Percentiles rank a stretch among this genome's conserved stretches.
Conservation (phyloP, 257 asterid species). For the Cynanchum wilfordii region DNA sequence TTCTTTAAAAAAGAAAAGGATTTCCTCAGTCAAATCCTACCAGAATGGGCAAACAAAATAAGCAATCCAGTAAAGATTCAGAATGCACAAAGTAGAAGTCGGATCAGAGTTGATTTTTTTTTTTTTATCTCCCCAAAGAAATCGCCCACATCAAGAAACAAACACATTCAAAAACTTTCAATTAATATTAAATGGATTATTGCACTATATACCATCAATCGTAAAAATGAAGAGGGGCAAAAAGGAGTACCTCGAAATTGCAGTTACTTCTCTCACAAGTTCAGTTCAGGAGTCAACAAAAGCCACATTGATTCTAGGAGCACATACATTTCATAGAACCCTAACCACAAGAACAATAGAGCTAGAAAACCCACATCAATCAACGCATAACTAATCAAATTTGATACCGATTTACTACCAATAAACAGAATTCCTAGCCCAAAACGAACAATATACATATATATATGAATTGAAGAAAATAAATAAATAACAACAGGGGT, state of each 20-base stretch:
- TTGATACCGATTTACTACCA: background rate
- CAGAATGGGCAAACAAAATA: background rate
- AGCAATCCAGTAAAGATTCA: background rate
- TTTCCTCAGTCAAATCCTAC: too few relatives aligned
- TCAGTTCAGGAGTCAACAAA: slow-evolving; percentile 18
- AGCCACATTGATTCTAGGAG: slow-evolving; percentile 12
- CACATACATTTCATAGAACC: slow-evolving; percentile 8
- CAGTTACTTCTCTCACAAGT: background rate
- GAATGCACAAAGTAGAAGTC: background rate
- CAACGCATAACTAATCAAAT: background rate
- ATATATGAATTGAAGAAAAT: background rate
- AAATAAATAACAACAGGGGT: slow-evolving; percentile 5
- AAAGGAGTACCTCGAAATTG: background rate
- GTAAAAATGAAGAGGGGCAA: background rate
- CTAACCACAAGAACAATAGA: slow-evolving; percentile 12
- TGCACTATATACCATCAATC: too few relatives aligned
- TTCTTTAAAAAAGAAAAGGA: too few relatives aligned
- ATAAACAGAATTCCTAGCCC: background rate
- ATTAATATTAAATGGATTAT: background rate
- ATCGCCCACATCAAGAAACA: background rate
- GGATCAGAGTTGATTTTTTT: background rate
- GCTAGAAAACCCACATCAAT: background rate
- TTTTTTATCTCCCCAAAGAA: background rate
- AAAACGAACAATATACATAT: background rate
- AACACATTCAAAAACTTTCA: background rate